Conservation (phyloP, 1,284 basidiomycete species). For the Mycosarcoma mackinlayi region DNA sequence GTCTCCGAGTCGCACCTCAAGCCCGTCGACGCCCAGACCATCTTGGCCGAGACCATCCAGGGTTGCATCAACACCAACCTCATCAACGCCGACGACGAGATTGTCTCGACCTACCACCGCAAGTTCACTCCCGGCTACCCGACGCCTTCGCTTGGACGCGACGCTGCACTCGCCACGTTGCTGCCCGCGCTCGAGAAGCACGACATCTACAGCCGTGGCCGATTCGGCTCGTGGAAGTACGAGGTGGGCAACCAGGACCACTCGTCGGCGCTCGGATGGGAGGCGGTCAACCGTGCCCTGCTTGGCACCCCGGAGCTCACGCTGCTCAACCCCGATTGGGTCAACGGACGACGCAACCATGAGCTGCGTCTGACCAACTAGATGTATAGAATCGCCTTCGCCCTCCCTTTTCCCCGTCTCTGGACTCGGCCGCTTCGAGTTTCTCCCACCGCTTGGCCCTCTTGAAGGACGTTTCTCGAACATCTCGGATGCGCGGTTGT, state of each 20-base stretch:
- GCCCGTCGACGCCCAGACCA: constrained; percentile 71
- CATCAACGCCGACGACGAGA: constrained; percentile 71
- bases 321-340: constrained; percentile 70
- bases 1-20: constrained; percentile 72
- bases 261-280: constrained; percentile 72
- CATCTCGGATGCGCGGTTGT: constrained; percentile 13
- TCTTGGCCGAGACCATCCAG: constrained; percentile 71
- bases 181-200: constrained; percentile 70
- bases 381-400: neutral
- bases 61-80: constrained; percentile 72
- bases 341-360: constrained; percentile 70
- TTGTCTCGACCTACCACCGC: constrained; percentile 72
- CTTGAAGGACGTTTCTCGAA: too few relatives aligned
- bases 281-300: constrained; percentile 71
- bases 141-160: constrained; percentile 71
- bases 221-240: constrained; percentile 73
- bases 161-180: constrained; percentile 70
- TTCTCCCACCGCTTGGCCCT: too few relatives aligned
- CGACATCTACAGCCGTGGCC: constrained; percentile 71
- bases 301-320: constrained; percentile 71
- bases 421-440: too few relatives aligned
- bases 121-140: constrained; percentile 71
- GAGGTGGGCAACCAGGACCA: constrained; percentile 73
- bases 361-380: constrained; percentile 68
- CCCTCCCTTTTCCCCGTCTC: neutral